Percentiles rank a stretch among this genome's conserved stretches.
These are phyloP conservation scores for Candida corydali DNA, from an alignment of 805 yeast genomes.

Conservation along the genomic window DNA sequence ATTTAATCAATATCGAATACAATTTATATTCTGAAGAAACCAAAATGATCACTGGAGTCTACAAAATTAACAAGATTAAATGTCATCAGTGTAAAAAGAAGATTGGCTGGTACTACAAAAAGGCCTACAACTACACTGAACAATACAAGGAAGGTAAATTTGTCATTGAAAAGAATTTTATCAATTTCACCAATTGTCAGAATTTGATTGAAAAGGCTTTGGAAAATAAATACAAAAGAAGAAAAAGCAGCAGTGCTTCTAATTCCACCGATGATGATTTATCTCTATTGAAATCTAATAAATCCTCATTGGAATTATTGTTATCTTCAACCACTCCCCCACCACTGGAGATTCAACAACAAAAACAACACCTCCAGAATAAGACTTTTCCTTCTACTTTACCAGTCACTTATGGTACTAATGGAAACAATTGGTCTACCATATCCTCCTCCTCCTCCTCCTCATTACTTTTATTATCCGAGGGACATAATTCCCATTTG, in stretches of 20 bases:
- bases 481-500: neutral
- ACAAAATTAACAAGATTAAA: constrained; percentile 30
- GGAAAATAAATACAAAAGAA: constrained; percentile 13
- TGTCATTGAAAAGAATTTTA: constrained; percentile 37
- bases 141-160: constrained; percentile 42
- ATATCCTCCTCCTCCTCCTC: too few relatives aligned
- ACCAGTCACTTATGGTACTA: too few relatives aligned
- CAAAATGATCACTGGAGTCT: constrained; percentile 37
- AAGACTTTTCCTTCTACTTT: too few relatives aligned
- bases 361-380: too few relatives aligned
- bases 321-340: too few relatives aligned
- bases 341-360: too few relatives aligned
- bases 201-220: constrained; percentile 27
- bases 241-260: constrained; percentile 10
- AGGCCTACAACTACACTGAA: constrained; percentile 31
- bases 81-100: constrained; percentile 36
- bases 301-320: too few relatives aligned
- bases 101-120: constrained; percentile 41
- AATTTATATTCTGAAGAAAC: constrained; percentile 27
- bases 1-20: constrained; percentile 29
- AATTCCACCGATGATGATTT: too few relatives aligned
- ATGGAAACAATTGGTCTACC: too few relatives aligned
- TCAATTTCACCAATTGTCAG: constrained; percentile 30
- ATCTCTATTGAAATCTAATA: too few relatives aligned
- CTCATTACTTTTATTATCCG: neutral